A percentile compares a stretch with the other conserved stretches of the same genome.
Conservation (phyloP, 495 filamentous ascomycete species). For the Xylaria cubensis region DNA sequence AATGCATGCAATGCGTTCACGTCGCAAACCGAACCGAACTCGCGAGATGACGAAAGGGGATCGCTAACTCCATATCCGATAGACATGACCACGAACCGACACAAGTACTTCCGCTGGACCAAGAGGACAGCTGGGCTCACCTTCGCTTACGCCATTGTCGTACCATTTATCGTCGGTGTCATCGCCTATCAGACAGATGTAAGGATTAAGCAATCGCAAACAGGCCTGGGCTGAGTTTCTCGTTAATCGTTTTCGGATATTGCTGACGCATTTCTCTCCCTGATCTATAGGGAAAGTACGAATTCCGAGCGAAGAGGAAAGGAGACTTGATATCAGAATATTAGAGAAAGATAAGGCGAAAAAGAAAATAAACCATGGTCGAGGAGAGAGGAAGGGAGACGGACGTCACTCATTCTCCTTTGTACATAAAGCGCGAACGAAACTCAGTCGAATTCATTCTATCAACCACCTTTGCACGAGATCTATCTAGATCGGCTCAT, state of each 20-base stretch:
- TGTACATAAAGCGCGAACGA: conserved; percentile 42
- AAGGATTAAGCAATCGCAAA: conserved; percentile 44
- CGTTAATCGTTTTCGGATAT: background rate
- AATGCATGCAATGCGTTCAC: background rate
- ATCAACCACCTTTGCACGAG: background rate
- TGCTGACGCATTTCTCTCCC: background rate
- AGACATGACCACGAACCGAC: conserved; percentile 87
- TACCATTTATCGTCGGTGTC: conserved; percentile 73
- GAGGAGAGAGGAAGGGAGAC: background rate
- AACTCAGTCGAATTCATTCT: conserved; percentile 4
- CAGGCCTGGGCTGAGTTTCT: too few species aligned
- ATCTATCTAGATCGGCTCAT: background rate
- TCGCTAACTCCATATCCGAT: conserved; percentile 25
- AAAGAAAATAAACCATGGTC: background rate
- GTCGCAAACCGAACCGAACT: background rate
- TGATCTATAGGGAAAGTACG: conserved; percentile 74
- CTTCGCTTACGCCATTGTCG: conserved; percentile 71
- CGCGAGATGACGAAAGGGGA: background rate
- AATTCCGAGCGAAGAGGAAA: conserved; percentile 84
- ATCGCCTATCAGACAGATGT: conserved; percentile 83
- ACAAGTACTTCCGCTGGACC: conserved; percentile 96
- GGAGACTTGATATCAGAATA: conserved; percentile 82
- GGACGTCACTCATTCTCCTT: background rate
- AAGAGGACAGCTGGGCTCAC: conserved; percentile 78
- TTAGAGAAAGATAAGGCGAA: conserved; percentile 44